Conservation (phyloP, 768 basidiomycete genomes). For the Hericium coralloides region DNA sequence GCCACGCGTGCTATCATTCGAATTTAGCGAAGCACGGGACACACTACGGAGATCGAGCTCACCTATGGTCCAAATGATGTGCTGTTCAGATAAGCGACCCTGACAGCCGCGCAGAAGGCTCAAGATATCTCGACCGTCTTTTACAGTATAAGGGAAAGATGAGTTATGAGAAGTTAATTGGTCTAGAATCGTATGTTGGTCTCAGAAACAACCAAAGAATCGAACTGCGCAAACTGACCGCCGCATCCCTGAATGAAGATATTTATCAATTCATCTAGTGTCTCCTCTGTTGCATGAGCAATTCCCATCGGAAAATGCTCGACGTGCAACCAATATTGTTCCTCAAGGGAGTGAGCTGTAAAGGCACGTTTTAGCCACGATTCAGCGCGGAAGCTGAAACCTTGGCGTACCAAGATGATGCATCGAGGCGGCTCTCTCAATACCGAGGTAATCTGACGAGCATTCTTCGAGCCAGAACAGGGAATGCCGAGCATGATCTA, state of each 20-base stretch:
- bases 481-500: background rate
- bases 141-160: background rate
- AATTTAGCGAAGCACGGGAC: too few relatives aligned
- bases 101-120: background rate
- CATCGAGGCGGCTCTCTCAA: background rate
- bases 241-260: background rate
- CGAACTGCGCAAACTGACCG: background rate
- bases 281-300: background rate
- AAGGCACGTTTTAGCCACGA: background rate
- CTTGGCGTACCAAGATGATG: background rate
- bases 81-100: too few relatives aligned
- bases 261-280: background rate
- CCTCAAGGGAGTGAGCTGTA: background rate
- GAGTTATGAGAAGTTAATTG: background rate
- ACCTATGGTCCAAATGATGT: too few relatives aligned
- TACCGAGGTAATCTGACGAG: background rate
- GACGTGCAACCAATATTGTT: constrained; percentile 1
- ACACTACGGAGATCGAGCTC: too few relatives aligned
- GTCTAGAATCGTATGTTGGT: background rate
- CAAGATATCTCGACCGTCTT: background rate
- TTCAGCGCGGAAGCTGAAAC: background rate
- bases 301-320: background rate
- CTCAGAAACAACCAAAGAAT: background rate
- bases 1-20: too few relatives aligned
- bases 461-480: background rate